Conservation (phyloP, 805 yeast genomes). For the Candida ficus region DNA sequence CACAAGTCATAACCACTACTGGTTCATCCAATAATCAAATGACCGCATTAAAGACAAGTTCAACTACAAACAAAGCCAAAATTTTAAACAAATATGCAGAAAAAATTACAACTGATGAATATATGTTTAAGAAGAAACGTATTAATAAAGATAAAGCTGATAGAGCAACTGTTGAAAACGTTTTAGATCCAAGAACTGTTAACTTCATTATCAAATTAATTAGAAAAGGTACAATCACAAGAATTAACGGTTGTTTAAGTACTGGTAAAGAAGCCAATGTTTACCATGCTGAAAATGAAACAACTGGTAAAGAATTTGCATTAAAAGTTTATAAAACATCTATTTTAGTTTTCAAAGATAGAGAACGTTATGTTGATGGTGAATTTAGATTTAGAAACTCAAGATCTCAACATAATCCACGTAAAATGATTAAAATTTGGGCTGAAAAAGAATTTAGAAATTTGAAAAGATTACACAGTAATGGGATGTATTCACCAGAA, state of each 20-base stretch:
- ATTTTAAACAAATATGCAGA: slow-evolving; percentile 60
- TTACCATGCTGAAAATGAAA: slow-evolving; percentile 62
- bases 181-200: slow-evolving; percentile 90
- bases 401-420: slow-evolving; percentile 83
- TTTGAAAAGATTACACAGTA: slow-evolving; percentile 68
- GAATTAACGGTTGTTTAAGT: slow-evolving; percentile 88
- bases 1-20: too few relatives aligned
- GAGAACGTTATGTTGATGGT: slow-evolving; percentile 94
- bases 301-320: slow-evolving; percentile 57
- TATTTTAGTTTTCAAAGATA: slow-evolving; percentile 91
- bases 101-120: slow-evolving; percentile 59
- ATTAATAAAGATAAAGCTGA: slow-evolving; percentile 78
- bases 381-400: slow-evolving; percentile 88
- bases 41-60: slow-evolving; percentile 1
- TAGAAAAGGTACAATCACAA: slow-evolving; percentile 76
- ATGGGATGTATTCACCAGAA: slow-evolving; percentile 90
- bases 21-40: not conserved
- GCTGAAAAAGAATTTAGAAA: slow-evolving; percentile 97
- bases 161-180: slow-evolving; percentile 96
- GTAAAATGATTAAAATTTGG: slow-evolving; percentile 98
- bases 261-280: slow-evolving; percentile 99
- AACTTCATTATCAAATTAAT: slow-evolving; percentile 75
- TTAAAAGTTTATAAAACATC: slow-evolving; percentile 95
- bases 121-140: slow-evolving; percentile 50
- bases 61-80: slow-evolving; percentile 35